Base-by-base conservation (phyloP, 805 yeast species). In the Candida anglica region DNA sequence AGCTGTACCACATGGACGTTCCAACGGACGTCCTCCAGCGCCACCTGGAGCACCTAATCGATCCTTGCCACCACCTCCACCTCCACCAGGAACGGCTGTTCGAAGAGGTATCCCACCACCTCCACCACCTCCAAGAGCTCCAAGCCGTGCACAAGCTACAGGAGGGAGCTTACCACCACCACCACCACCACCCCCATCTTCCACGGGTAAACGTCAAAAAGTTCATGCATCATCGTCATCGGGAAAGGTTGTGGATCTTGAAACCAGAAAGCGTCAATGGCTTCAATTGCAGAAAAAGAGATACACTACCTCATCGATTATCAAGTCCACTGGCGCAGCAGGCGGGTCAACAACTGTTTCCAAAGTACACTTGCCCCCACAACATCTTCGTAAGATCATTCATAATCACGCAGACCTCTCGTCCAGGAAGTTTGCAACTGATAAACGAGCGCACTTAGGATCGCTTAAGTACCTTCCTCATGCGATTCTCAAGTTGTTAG, bases 401-500 rank as follows among this genome's bases (percentile, higher is more conserved):
- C 71, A 73, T 32, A 86, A 80, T 40, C 95, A 87, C 48, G 88
- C 88, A 1, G 96, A 91, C 49, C 74, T 89, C 66, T 77, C 94
- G 1, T 77, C 89, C 2, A 75, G 77, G 43, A 79, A 80, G 42
- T 84, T 85, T 31, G 80, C 91, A 15, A 75, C 83, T 9, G 97
- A 91, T 49, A 89, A 88, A 52, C 69, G 91, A 39, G 78, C 96
- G 0, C 88, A 86, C 48, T 60, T 94, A 17, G 96, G 96, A 2
- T 89, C 98, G 1, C 66, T 93, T 37, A 91, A 88, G 59, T 94
- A 83, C 61, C 75, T 94, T 81, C 99, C 99, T 0, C 98, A 91
- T 60, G 96, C 98, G 0, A 75, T 88, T 3, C 58, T 88, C 44
- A 93, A 93, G 56, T 70, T 93, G 25, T 52, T 93, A 25, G 98